These are phyloP conservation scores for Isabelozyma heimii DNA, from an alignment of 805 yeast genomes.

Conservation along the genomic window DNA sequence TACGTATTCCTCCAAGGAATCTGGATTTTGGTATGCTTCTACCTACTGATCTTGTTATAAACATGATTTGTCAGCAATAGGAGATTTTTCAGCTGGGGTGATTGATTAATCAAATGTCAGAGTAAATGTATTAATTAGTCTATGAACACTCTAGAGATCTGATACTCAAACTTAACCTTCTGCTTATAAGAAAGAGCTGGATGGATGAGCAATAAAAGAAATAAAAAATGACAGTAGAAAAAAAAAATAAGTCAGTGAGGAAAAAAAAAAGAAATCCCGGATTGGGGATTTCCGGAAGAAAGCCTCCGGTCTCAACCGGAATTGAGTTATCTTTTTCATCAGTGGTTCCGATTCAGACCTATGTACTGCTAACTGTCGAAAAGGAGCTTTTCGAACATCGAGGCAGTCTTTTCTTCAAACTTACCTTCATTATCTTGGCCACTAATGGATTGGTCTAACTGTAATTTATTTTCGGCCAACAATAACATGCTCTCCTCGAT, in stretches of 20 bases:
- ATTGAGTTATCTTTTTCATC: neutral
- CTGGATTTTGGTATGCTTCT: neutral
- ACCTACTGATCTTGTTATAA: neutral
- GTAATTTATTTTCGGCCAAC: constrained; percentile 87
- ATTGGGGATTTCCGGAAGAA: neutral
- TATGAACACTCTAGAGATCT: neutral
- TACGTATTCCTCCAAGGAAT: constrained; percentile 7
- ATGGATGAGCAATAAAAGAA: neutral
- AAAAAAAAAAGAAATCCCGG: neutral
- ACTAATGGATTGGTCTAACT: constrained; percentile 69
- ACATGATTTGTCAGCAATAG: neutral
- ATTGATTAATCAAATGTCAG: neutral
- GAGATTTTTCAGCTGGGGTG: neutral
- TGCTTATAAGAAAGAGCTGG: too few relatives aligned
- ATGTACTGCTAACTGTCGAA: constrained; percentile 19
- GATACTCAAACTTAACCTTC: neutral
- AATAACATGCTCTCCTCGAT: constrained; percentile 87
- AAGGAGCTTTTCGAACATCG: constrained; percentile 48
- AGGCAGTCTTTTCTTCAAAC: constrained; percentile 52
- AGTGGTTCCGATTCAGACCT: neutral
- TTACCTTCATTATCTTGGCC: constrained; percentile 36
- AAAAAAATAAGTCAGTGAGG: neutral
- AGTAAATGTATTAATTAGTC: neutral
- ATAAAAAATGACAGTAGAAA: neutral
- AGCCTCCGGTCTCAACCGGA: neutral